These are phyloP conservation scores for Odonthalia washingtoniensis DNA, from an alignment of 31 red algal species.

Conservation along the genomic window DNA sequence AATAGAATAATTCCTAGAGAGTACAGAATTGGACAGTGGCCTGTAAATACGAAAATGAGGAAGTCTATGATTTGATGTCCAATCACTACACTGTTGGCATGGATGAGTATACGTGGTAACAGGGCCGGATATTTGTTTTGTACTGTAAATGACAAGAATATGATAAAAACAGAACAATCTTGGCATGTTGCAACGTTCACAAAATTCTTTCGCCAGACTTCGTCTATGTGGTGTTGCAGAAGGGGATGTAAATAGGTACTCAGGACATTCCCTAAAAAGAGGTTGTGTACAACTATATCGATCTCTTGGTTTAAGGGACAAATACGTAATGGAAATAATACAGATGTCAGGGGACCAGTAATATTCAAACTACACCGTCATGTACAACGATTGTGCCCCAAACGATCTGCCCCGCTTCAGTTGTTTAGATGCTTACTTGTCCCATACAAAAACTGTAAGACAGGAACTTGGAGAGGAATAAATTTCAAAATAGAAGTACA, in stretches of 20 bases:
- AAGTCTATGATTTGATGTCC: slow-evolving; percentile 16
- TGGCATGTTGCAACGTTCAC: neutral
- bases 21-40: slow-evolving; percentile 31
- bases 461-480: no score
- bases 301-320: neutral
- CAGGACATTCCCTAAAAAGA: neutral
- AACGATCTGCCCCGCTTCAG: neutral
- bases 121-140: slow-evolving; percentile 26
- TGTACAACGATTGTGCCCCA: neutral
- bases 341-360: neutral
- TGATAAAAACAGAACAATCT: neutral
- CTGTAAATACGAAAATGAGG: slow-evolving; percentile 13
- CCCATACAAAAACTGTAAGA: neutral
- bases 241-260: neutral
- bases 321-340: neutral
- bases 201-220: neutral
- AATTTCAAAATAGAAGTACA: no score
- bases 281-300: neutral
- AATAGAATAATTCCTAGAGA: slow-evolving; percentile 11
- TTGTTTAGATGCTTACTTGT: neutral
- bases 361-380: neutral
- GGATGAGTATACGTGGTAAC: slow-evolving; percentile 32
- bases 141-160: slow-evolving; percentile 25
- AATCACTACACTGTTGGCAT: slow-evolving; percentile 35
- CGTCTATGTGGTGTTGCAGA: neutral